These are phyloP conservation scores for Cercophora samala DNA, from an alignment of 495 filamentous ascomycete genomes.

Conservation along the genomic window DNA sequence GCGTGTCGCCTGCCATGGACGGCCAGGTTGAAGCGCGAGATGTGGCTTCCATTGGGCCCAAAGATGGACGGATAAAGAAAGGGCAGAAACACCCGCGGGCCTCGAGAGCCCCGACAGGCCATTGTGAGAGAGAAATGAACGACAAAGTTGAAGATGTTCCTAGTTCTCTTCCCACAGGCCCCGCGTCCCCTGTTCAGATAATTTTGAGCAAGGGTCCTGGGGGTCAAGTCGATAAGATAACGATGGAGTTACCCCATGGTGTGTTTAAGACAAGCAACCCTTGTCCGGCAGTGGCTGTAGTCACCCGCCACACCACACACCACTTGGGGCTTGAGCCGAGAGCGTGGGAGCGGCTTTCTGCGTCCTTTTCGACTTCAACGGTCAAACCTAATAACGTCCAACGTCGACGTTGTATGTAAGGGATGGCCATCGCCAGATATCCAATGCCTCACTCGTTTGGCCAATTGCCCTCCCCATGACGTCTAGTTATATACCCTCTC, in stretches of 20 bases:
- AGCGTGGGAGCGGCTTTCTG: constrained; percentile 2
- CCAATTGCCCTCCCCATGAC: neutral
- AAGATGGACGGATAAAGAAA: constrained; percentile 64
- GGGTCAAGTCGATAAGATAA: constrained; percentile 22
- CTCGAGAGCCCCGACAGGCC: constrained; percentile 45
- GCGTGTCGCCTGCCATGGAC: constrained; percentile 19
- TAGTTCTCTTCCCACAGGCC: neutral
- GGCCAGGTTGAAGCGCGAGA: constrained; percentile 27
- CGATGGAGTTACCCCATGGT: constrained; percentile 12
- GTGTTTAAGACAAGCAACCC: constrained; percentile 1
- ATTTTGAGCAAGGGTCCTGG: constrained; percentile 15
- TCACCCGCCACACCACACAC: neutral
- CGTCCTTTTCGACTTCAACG: neutral
- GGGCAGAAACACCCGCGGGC: constrained; percentile 52
- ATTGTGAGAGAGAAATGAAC: constrained; percentile 32
- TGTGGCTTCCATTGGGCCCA: constrained; percentile 33
- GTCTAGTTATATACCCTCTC: constrained; percentile 4
- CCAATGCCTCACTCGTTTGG: neutral
- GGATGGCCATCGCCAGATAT: neutral
- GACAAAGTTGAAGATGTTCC: neutral
- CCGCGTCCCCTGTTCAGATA: constrained; percentile 1
- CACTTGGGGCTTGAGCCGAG: neutral
- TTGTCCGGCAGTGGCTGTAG: neutral
- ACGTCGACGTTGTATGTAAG: neutral
- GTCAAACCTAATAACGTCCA: neutral